Evolutionary conservation across 352 stramenopile species (phyloP), one percentile per base, ranked within the genome.

Genomic region (Phytophthora europaea): DNA sequence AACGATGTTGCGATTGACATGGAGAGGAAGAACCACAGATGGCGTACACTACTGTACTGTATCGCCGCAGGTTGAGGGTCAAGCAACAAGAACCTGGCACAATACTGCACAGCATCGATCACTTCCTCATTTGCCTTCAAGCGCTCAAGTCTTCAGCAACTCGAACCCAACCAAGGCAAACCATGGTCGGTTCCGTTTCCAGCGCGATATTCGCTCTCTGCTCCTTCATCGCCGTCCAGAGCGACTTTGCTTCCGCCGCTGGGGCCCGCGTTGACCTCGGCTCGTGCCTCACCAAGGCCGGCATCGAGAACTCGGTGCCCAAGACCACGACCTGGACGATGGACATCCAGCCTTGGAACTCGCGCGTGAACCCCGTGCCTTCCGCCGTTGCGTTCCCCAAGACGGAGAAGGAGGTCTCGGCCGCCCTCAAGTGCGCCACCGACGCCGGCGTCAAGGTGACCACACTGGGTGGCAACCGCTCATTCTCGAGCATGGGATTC

Each of bases 221-320:
- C n/a, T 51, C 45, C 45, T 18, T 51, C 45, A 51, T 26, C 45
- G 45, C 6, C 28, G 28, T 5, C 28, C 28, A 31, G 28, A 31
- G 28, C 28, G 28, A 31, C 28, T 31, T 31, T 31, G 28, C 45
- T 51, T 20, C n/a, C 6, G 45, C 18, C 45, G 45, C 16, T 31
- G 28, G 28, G 1, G 45, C 45, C n/a, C 45, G 8, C 13, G 45
- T 5, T 23, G 45, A 51, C 45, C 9, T 51, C 18, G 45, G 45
- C 18, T 8, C 45, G 18, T 51, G 45, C 18, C 45, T 51, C 18
- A 9, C 26, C 18, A 51, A 51, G 45, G 45, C 45, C 18, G 45
- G 45, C 45, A 51, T 51, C 9, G n/a, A 51, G 45, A 51, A 51
- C n/a, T 51, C 45, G n/a, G 45, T 51, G 18, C 45, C 45, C 45